Conservation (phyloP, 768 basidiomycete genomes). For the Suillus subaureus region DNA sequence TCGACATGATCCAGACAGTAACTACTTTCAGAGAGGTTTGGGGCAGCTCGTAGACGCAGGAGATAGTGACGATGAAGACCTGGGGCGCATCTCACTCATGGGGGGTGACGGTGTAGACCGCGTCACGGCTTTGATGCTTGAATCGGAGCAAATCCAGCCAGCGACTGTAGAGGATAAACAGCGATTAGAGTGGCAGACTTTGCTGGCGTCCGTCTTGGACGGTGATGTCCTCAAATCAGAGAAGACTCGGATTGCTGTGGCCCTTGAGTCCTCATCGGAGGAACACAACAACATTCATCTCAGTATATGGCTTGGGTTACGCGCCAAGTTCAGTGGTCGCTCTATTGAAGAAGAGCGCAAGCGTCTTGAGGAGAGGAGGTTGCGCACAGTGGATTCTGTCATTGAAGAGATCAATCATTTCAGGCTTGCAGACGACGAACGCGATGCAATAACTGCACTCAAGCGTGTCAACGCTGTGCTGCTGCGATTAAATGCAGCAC, state of each 20-base stretch:
- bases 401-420: slow-evolving; percentile 85
- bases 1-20: slow-evolving; percentile 79
- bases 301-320: slow-evolving; percentile 87
- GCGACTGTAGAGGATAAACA: slow-evolving; percentile 76
- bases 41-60: slow-evolving; percentile 70
- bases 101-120: slow-evolving; percentile 51
- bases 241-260: slow-evolving; percentile 88
- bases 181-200: slow-evolving; percentile 92
- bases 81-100: slow-evolving; percentile 44
- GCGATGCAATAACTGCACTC: slow-evolving; percentile 47
- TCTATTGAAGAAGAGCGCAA: slow-evolving; percentile 82
- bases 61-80: slow-evolving; percentile 77
- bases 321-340: slow-evolving; percentile 81
- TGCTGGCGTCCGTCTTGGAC: slow-evolving; percentile 89
- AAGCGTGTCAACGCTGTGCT: slow-evolving; percentile 67
- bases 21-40: slow-evolving; percentile 76
- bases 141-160: slow-evolving; percentile 66
- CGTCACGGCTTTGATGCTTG: slow-evolving; percentile 53
- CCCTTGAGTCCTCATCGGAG: slow-evolving; percentile 67
- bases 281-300: slow-evolving; percentile 68
- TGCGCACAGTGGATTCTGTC: slow-evolving; percentile 78
- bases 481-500: slow-evolving; percentile 75
- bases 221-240: slow-evolving; percentile 96
- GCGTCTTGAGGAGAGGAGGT: slow-evolving; percentile 79
- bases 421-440: slow-evolving; percentile 50